Percentiles rank a stretch among this genome's conserved stretches.
phyloP scores from a whole-genome alignment of 257 asterid species.

The Linderniella brevidens region DNA sequence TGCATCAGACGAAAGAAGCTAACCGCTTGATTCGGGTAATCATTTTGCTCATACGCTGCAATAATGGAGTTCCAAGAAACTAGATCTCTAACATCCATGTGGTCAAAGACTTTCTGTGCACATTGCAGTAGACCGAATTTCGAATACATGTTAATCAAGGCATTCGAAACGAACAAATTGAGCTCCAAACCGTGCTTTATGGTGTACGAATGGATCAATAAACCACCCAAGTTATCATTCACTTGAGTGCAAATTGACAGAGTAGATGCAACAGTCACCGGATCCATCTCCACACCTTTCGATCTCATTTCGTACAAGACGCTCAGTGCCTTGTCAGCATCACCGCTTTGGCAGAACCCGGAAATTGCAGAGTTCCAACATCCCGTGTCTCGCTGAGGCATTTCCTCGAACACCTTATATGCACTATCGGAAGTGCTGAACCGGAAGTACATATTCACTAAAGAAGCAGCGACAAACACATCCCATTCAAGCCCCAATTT shows the following conservation, averaged over 20 bases:
- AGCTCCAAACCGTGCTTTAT: slow-evolving; percentile 56
- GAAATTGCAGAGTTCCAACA: slow-evolving; percentile 90
- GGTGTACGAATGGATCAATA: slow-evolving; percentile 39
- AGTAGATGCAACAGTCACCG: slow-evolving; percentile 46
- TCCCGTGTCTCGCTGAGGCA: slow-evolving; percentile 76
- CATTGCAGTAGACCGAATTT: slow-evolving; percentile 38
- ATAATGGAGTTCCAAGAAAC: slow-evolving; percentile 75
- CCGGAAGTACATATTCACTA: slow-evolving; percentile 78
- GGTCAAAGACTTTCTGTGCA: slow-evolving; percentile 38
- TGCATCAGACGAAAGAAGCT: slow-evolving; percentile 40
- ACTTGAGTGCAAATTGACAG: slow-evolving; percentile 59
- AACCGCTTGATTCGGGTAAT: slow-evolving; percentile 28
- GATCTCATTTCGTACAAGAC: slow-evolving; percentile 46
- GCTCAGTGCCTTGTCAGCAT: slow-evolving; percentile 33
- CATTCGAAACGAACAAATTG: slow-evolving; percentile 54
- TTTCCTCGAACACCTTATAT: slow-evolving; percentile 33
- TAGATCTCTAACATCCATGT: slow-evolving; percentile 35
- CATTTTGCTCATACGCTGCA: slow-evolving; percentile 72
- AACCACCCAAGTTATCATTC: slow-evolving; percentile 33
- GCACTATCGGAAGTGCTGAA: slow-evolving; percentile 38
- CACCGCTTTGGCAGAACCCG: slow-evolving; percentile 64
- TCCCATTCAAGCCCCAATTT: slow-evolving; percentile 68
- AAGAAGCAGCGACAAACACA: slow-evolving; percentile 67
- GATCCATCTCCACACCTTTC: slow-evolving; percentile 47
- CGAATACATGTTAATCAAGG: slow-evolving; percentile 75